Conservation (phyloP, 148 eudicot genomes). For the Spergularia bocconei region DNA sequence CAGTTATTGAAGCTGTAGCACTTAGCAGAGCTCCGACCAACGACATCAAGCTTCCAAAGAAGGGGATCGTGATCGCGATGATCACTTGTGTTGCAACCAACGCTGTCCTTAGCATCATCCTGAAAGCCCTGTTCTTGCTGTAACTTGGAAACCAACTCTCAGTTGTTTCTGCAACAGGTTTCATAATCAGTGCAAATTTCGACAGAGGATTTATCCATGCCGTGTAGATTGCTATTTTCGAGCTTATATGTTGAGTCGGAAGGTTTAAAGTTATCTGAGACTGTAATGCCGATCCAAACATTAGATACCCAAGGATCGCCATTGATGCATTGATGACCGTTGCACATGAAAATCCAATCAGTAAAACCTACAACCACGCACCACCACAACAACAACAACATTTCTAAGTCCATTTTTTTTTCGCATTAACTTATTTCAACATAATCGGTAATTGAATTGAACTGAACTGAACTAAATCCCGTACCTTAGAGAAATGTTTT, state of each 20-base stretch:
- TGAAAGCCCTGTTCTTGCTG: conserved; percentile 23
- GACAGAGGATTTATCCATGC: conserved; percentile 50
- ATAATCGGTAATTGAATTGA: background rate
- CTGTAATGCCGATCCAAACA: conserved; percentile 43
- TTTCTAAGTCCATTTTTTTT: no score
- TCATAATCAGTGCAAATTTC: conserved; percentile 45
- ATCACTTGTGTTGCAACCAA: conserved; percentile 52
- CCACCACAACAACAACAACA: conserved; percentile 20
- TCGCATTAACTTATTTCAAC: no score
- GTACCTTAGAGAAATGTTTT: conserved; percentile 21
- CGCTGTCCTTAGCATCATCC: conserved; percentile 39
- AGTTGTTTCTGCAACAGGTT: conserved; percentile 43
- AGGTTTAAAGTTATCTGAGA: conserved; percentile 57
- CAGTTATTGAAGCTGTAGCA: conserved; percentile 43
- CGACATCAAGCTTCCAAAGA: conserved; percentile 68
- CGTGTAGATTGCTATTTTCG: conserved; percentile 52
- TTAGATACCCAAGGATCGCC: conserved; percentile 52
- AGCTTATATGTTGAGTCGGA: conserved; percentile 41
- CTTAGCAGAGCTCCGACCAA: conserved; percentile 58
- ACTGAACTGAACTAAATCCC: background rate
- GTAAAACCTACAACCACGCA: conserved; percentile 41
- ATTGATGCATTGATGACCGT: conserved; percentile 41
- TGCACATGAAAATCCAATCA: conserved; percentile 39
- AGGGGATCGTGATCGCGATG: conserved; percentile 54
- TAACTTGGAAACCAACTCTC: conserved; percentile 35